Evolutionary conservation across 495 filamentous ascomycete species (phyloP).

Genomic region (Xylaria curta): DNA sequence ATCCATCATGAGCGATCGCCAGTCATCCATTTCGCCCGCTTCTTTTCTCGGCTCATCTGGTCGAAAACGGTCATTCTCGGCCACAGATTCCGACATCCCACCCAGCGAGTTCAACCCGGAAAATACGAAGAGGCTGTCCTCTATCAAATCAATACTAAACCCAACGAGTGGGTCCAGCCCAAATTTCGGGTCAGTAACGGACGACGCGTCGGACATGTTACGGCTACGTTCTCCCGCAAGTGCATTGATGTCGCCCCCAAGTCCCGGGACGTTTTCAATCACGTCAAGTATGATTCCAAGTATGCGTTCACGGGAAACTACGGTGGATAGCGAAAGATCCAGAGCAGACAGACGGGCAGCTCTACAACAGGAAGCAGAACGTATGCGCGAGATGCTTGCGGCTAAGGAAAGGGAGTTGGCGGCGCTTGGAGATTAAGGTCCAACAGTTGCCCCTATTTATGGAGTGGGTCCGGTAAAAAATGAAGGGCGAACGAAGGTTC

Average conservation of each 20-base stretch:
- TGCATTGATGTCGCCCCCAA: conserved; percentile 42
- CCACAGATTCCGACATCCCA: conserved; percentile 53
- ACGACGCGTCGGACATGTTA: conserved; percentile 36
- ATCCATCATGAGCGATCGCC: conserved; percentile 51
- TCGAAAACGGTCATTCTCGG: conserved; percentile 72
- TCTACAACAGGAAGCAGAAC: conserved; percentile 75
- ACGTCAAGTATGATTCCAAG: conserved; percentile 37
- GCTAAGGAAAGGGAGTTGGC: conserved; percentile 82
- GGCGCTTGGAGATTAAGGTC: conserved; percentile 56
- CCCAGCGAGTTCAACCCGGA: conserved; percentile 39
- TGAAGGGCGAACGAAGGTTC: background rate
- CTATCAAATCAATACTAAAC: conserved; percentile 83
- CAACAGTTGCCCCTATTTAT: background rate
- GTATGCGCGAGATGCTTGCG: conserved; percentile 74
- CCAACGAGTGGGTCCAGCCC: conserved; percentile 47
- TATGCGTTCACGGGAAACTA: conserved; percentile 47
- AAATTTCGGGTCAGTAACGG: conserved; percentile 22
- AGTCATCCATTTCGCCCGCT: conserved; percentile 58
- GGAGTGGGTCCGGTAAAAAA: background rate
- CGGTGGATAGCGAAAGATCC: conserved; percentile 59
- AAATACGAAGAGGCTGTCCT: conserved; percentile 67
- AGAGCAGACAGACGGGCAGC: conserved; percentile 68
- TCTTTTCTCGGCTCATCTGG: conserved; percentile 57
- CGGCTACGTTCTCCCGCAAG: conserved; percentile 46
- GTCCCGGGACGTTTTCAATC: conserved; percentile 43